Base-by-base conservation (phyloP, 371 early-diverging fungal genomes). In the Mucor sp. region DNA sequence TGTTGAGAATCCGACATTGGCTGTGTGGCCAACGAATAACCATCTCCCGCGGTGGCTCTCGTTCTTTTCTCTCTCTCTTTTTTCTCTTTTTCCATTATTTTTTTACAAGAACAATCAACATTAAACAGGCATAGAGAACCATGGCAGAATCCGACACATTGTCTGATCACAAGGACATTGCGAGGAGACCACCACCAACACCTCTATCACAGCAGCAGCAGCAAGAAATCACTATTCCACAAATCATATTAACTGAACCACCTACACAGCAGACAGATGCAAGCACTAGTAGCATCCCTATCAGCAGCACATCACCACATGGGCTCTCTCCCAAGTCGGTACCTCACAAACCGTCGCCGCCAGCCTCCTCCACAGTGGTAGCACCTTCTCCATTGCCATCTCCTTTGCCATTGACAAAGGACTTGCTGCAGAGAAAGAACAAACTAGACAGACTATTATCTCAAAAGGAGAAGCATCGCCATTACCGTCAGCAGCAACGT, bases 351-450 rank as follows among this genome's bases (percentile, higher is more conserved):
- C n/a, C 30, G 15, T 28, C 39, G 4, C 53, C 53, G 14, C 27
- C 12, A 23, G 23, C 53, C 7, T 53, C 27, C 0, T 27, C 60
- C 7, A 50, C 4, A 6, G 47, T 43, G 14, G 19, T 41, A 2
- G 30, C 56, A 41, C 2, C 48, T 35, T 15, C 39, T 23, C 57
- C 39, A 21, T 17, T 50, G 4, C 23, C 68, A 9, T 57, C 65
- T 15, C 73, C 81, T 27, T 64, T 83, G 43, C 83, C 83, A 9
- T 61, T 83, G 5, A 83, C 83, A n/a, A 77, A 79, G 58, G 83
- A 83, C 56, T 41, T 79, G 11, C 41, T 83, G 6, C 65, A 62
- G 55, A 35, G 79, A 60, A 83, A 83, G 59, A 76, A 83, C 62
- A 80, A 79, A 53, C 33, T 83, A 2, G 83, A 83, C 50, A 68